A percentile compares a stretch with the other conserved stretches of the same genome.
Conservation (phyloP, 2,329 filamentous ascomycete genomes). For the Epichloe glyceriae region DNA sequence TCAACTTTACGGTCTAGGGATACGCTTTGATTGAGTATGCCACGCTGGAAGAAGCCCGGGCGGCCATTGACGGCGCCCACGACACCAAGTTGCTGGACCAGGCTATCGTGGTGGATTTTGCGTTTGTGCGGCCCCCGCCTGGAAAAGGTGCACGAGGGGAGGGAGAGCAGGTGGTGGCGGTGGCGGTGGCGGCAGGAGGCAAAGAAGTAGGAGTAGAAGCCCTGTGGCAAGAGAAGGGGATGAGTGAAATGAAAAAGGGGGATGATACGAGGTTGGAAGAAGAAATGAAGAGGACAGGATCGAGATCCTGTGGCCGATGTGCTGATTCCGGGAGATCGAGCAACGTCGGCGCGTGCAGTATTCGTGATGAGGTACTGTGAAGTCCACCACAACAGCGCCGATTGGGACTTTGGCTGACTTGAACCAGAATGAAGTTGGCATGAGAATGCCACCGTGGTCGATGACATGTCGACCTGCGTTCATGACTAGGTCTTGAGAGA, state of each 20-base stretch:
- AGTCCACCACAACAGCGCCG: too few species aligned
- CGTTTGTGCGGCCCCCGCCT: slow-evolving; percentile 69
- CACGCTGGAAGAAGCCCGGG: slow-evolving; percentile 64
- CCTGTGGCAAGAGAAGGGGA: slow-evolving; percentile 27
- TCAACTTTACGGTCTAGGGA: slow-evolving; percentile 37
- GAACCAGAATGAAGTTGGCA: neutral
- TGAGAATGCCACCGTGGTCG: neutral
- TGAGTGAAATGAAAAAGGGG: slow-evolving; percentile 9
- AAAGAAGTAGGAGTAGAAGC: slow-evolving; percentile 37
- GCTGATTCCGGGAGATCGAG: slow-evolving; percentile 1
- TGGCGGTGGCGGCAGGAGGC: slow-evolving; percentile 16
- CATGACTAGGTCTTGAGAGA: neutral
- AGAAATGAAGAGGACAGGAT: neutral
- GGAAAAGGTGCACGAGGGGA: slow-evolving; percentile 28
- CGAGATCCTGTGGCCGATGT: slow-evolving; percentile 5
- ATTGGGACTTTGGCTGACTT: neutral
- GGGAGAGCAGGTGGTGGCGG: slow-evolving; percentile 23
- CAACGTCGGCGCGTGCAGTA: slow-evolving; percentile 7
- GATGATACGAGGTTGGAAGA: neutral
- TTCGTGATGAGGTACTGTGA: neutral
- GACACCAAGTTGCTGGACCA: slow-evolving; percentile 68
- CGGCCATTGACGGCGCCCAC: slow-evolving; percentile 72
- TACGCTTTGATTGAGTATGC: slow-evolving; percentile 79
- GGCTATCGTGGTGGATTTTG: slow-evolving; percentile 70
- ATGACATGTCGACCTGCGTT: neutral